Conservation (phyloP, 495 filamentous ascomycete species). For the Neurospora sp. region DNA sequence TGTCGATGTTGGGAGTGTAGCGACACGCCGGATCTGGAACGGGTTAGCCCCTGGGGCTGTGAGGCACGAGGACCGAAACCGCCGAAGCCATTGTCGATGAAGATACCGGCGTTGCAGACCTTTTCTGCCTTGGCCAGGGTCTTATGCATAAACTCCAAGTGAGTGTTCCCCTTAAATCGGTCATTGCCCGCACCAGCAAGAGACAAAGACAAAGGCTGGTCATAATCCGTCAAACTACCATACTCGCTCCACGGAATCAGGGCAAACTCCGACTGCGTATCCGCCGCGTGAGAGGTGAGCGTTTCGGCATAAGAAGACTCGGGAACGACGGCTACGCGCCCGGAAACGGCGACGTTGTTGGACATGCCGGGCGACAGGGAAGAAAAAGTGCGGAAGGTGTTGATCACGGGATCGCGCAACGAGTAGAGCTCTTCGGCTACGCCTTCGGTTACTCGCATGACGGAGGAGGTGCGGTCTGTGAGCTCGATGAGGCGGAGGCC, state of each 20-base stretch:
- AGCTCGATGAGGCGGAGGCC: slow-evolving; percentile 80
- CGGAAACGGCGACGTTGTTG: slow-evolving; percentile 74
- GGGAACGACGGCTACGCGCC: slow-evolving; percentile 66
- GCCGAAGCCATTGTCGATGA: slow-evolving; percentile 68
- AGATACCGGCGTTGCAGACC: slow-evolving; percentile 62
- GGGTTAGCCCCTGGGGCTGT: slow-evolving; percentile 25
- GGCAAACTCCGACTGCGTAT: slow-evolving; percentile 65
- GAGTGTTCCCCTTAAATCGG: slow-evolving; percentile 40
- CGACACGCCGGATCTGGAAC: slow-evolving; percentile 47
- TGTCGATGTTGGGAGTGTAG: slow-evolving; percentile 35
- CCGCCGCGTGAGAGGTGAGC: slow-evolving; percentile 54
- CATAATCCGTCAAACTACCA: slow-evolving; percentile 56
- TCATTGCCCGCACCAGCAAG: slow-evolving; percentile 29
- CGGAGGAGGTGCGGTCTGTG: slow-evolving; percentile 84
- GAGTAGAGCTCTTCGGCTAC: slow-evolving; percentile 55
- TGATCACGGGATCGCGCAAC: slow-evolving; percentile 76
- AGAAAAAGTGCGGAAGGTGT: slow-evolving; percentile 83
- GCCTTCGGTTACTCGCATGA: slow-evolving; percentile 80
- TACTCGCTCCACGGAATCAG: slow-evolving; percentile 87
- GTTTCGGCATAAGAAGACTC: slow-evolving; percentile 70
- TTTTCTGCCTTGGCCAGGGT: slow-evolving; percentile 45
- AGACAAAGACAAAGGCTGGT: slow-evolving; percentile 34
- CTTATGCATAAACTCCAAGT: slow-evolving; percentile 57
- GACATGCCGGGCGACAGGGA: slow-evolving; percentile 35
- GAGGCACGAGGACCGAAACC: slow-evolving; percentile 27